These are phyloP conservation scores for Tetrapyrgos nigripes DNA, from an alignment of 1,284 basidiomycete genomes.

Conservation along the genomic window DNA sequence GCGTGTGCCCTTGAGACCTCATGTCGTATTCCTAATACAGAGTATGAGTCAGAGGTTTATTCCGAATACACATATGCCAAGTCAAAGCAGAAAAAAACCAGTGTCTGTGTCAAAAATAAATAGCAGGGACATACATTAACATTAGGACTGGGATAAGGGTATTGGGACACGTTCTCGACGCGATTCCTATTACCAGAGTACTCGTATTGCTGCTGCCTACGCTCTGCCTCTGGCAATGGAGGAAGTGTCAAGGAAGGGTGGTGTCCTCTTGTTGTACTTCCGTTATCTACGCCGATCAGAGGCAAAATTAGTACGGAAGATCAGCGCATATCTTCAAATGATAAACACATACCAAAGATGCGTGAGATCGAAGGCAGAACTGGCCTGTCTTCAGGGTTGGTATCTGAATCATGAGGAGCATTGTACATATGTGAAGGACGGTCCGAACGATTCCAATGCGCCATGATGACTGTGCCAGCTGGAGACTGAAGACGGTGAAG, in stretches of 20 bases:
- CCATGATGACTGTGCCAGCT: background rate
- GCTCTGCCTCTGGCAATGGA: conserved; percentile 20
- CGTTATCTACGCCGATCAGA: conserved; percentile 8
- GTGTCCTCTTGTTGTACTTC: conserved; percentile 9
- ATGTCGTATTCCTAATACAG: background rate
- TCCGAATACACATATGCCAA: background rate
- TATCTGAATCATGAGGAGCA: background rate
- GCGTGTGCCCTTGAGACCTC: background rate
- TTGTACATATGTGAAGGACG: conserved; percentile 14
- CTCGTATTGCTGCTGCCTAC: conserved; percentile 1
- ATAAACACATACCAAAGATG: conserved; percentile 25
- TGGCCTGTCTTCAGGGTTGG: conserved; percentile 21
- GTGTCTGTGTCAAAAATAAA: too few species aligned
- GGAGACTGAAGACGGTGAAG: background rate
- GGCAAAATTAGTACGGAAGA: background rate
- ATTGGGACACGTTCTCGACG: conserved; percentile 14
- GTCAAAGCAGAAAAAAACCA: too few species aligned
- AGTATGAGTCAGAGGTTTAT: too few species aligned
- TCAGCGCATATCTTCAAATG: background rate
- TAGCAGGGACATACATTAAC: background rate
- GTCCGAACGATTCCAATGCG: conserved; percentile 15
- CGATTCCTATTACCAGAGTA: conserved; percentile 5
- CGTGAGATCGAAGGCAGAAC: conserved; percentile 32
- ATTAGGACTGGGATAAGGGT: conserved; percentile 8
- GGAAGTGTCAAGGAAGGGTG: conserved; percentile 26